Evolutionary conservation across 208 protist species (phyloP).

Genomic region (Trypanosoma vivax): DNA sequence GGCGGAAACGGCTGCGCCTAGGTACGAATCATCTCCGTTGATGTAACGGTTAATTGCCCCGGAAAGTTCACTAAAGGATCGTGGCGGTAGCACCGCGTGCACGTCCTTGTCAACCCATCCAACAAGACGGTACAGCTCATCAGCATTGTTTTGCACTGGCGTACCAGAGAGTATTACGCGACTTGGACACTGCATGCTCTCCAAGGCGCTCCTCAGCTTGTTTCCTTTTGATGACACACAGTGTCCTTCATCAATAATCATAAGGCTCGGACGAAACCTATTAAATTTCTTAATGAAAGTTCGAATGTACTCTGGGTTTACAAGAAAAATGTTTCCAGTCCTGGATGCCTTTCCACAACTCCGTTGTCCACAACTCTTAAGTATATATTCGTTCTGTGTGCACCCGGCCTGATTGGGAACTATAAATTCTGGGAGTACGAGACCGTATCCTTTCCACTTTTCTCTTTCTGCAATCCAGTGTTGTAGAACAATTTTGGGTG

Average conservation of each 20-base stretch:
- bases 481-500: conserved; percentile 70
- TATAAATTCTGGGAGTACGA: conserved; percentile 57
- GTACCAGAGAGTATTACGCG: conserved; percentile 85
- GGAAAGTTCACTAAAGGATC: conserved; percentile 47
- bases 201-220: conserved; percentile 52
- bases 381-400: conserved; percentile 33
- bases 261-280: conserved; percentile 53
- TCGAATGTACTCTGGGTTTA: conserved; percentile 68
- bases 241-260: conserved; percentile 86
- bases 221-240: conserved; percentile 56
- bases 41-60: conserved; percentile 65
- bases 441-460: conserved; percentile 69
- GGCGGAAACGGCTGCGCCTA: conserved; percentile 42
- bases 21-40: conserved; percentile 52
- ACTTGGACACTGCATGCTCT: conserved; percentile 33
- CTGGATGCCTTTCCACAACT: conserved; percentile 17
- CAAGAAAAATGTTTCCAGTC: conserved; percentile 57
- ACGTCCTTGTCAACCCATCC: conserved; percentile 65
- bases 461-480: conserved; percentile 68
- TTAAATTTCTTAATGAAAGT: conserved; percentile 44
- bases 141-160: conserved; percentile 83
- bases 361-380: conserved; percentile 55
- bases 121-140: conserved; percentile 80
- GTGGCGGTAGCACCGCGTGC: conserved; percentile 35
- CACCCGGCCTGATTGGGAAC: conserved; percentile 37